phyloP scores from a whole-genome alignment of 768 basidiomycete genomes.

The Tricholoma flavovirens region DNA sequence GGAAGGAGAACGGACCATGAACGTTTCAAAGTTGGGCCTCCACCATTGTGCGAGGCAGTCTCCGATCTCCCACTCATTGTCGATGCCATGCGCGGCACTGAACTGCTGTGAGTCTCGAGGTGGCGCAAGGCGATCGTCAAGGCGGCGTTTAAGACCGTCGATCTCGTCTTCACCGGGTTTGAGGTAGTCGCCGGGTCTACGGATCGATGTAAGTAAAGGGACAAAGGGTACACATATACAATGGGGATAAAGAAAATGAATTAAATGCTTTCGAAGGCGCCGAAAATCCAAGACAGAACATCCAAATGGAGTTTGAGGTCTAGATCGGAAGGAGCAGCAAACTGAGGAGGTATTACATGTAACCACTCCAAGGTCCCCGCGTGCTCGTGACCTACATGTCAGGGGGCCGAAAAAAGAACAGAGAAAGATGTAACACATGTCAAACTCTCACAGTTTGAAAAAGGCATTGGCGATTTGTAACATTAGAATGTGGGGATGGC shows the following conservation, averaged over 20 bases:
- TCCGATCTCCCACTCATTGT: conserved; percentile 93
- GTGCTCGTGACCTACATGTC: background rate
- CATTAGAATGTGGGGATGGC: conserved; percentile 96
- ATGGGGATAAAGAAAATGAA: background rate
- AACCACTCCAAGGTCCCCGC: background rate
- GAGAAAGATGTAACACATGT: background rate
- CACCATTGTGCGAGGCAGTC: conserved; percentile 99
- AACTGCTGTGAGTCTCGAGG: conserved; percentile 66
- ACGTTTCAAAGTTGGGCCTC: conserved; percentile 97
- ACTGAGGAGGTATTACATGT: background rate
- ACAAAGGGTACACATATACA: background rate
- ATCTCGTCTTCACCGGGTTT: conserved; percentile 94
- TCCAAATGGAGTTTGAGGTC: background rate
- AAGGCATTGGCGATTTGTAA: conserved; percentile 98
- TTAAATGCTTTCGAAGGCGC: background rate
- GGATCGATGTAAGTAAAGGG: background rate
- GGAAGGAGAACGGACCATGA: conserved; percentile 66
- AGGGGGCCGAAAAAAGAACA: background rate
- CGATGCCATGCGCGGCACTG: conserved; percentile 67
- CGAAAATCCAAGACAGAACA: background rate
- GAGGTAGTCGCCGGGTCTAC: conserved; percentile 95
- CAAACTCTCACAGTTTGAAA: conserved; percentile 92
- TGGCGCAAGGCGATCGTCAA: conserved; percentile 87
- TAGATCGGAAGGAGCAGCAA: background rate
- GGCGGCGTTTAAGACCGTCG: conserved; percentile 80